These are phyloP conservation scores for Xylariales sp. DNA, from an alignment of 2,329 filamentous ascomycete genomes.

Conservation along the genomic window DNA sequence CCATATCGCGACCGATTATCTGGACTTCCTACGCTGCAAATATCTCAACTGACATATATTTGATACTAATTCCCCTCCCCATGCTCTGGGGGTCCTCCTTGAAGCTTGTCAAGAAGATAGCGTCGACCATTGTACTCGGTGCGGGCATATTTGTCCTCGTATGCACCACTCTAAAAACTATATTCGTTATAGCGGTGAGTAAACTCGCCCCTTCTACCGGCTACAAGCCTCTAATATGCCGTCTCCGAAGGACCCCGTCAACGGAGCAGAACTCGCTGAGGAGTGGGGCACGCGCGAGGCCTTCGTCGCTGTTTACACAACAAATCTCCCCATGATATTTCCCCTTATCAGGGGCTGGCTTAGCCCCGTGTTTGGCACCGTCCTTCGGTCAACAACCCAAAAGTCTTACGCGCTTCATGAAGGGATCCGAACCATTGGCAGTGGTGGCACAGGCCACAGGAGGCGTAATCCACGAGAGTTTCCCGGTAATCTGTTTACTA, in stretches of 20 bases:
- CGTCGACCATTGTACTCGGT: slow-evolving; percentile 53
- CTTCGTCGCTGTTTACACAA: slow-evolving; percentile 58
- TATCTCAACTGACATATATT: slow-evolving; percentile 67
- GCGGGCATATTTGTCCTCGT: slow-evolving; percentile 56
- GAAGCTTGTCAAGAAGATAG: slow-evolving; percentile 54
- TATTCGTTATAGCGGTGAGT: slow-evolving; percentile 53
- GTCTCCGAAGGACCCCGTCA: slow-evolving; percentile 52
- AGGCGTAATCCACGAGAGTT: background rate
- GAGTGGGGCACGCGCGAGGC: slow-evolving; percentile 58
- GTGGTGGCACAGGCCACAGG: slow-evolving; percentile 14
- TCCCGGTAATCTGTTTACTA: slow-evolving; percentile 1
- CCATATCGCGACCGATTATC: slow-evolving; percentile 59
- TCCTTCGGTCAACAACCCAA: slow-evolving; percentile 25
- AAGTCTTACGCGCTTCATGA: slow-evolving; percentile 1
- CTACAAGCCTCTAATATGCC: slow-evolving; percentile 3
- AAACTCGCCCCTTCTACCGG: background rate
- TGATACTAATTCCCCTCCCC: slow-evolving; percentile 69
- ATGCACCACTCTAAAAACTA: slow-evolving; percentile 54
- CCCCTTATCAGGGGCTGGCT: slow-evolving; percentile 57
- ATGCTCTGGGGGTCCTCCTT: slow-evolving; percentile 57
- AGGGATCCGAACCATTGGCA: slow-evolving; percentile 20
- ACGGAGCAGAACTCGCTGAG: slow-evolving; percentile 56
- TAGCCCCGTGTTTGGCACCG: slow-evolving; percentile 46
- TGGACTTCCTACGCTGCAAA: slow-evolving; percentile 64
- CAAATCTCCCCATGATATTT: slow-evolving; percentile 59